phyloP scores from a whole-genome alignment of 179 eudicot species.

The Patellifolia procumbens region DNA sequence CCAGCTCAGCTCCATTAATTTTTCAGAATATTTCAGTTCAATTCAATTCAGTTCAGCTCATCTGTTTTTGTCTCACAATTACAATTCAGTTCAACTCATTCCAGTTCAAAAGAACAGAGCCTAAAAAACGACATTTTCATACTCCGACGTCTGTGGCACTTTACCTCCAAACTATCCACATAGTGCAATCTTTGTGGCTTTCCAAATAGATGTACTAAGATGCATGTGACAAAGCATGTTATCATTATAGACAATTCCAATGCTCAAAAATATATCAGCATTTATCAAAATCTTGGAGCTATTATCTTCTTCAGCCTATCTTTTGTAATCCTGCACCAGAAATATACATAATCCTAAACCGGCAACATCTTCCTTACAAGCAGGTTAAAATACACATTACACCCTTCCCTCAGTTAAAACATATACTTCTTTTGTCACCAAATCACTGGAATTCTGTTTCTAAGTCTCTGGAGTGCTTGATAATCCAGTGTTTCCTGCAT shows the following conservation, averaged over 20 bases:
- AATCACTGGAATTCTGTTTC: neutral
- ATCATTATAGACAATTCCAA: neutral
- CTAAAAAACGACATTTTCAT: no score
- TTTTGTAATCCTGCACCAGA: constrained; percentile 14
- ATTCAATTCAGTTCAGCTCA: no score
- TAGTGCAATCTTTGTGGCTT: no score
- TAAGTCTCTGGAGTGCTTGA: constrained; percentile 2
- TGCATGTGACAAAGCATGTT: neutral
- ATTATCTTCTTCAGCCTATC: constrained; percentile 9
- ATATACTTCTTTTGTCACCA: neutral
- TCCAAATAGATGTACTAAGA: no score
- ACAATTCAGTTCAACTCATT: no score
- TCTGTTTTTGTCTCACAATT: no score
- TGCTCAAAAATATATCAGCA: neutral
- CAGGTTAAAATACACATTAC: constrained; percentile 7
- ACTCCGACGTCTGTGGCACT: no score
- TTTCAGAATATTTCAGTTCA: no score
- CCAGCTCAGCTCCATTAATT: no score
- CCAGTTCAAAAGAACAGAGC: no score
- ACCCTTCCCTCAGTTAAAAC: neutral
- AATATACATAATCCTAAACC: constrained; percentile 16
- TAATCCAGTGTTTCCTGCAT: constrained; percentile 24
- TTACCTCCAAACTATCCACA: no score
- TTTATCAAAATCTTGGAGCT: no score
- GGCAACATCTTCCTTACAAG: constrained; percentile 18